Percentiles rank a stretch among this genome's conserved stretches.
Evolutionary conservation across 306 rosid genomes (phyloP).

Genomic region (Castanea mollissima): DNA sequence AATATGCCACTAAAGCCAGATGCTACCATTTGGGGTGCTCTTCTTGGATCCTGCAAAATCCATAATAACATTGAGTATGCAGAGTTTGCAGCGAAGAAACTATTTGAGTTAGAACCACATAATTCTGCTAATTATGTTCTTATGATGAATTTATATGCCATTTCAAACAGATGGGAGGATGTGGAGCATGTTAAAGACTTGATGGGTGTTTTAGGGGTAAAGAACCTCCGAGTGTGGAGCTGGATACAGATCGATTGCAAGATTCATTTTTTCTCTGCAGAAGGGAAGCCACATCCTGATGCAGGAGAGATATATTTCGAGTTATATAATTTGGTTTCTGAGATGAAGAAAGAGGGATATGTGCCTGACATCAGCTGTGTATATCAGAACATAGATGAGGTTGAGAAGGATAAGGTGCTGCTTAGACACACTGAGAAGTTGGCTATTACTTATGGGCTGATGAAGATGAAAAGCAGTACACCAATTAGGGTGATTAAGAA

Average conservation of each 20-base stretch:
- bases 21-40: constrained; percentile 67
- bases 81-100: constrained; percentile 55
- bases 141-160: constrained; percentile 67
- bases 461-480: constrained; percentile 42
- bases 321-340: constrained; percentile 51
- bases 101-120: constrained; percentile 57
- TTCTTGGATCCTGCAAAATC: constrained; percentile 53
- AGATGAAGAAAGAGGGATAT: constrained; percentile 51
- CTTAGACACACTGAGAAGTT: constrained; percentile 72
- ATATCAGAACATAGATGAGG: constrained; percentile 50
- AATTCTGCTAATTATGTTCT: constrained; percentile 55
- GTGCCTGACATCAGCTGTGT: constrained; percentile 51
- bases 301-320: constrained; percentile 59
- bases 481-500: constrained; percentile 67
- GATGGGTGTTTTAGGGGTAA: constrained; percentile 38
- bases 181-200: constrained; percentile 43
- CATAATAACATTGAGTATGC: constrained; percentile 50
- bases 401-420: constrained; percentile 56
- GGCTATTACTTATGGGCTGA: constrained; percentile 64
- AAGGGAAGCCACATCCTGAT: constrained; percentile 52
- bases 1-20: constrained; percentile 54
- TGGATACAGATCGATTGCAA: constrained; percentile 55
- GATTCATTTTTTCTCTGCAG: constrained; percentile 56
- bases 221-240: constrained; percentile 56
- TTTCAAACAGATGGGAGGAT: constrained; percentile 54